Base-by-base conservation (phyloP, 371 early-diverging fungal genomes). In the Polyrhizophydium stewartii region DNA sequence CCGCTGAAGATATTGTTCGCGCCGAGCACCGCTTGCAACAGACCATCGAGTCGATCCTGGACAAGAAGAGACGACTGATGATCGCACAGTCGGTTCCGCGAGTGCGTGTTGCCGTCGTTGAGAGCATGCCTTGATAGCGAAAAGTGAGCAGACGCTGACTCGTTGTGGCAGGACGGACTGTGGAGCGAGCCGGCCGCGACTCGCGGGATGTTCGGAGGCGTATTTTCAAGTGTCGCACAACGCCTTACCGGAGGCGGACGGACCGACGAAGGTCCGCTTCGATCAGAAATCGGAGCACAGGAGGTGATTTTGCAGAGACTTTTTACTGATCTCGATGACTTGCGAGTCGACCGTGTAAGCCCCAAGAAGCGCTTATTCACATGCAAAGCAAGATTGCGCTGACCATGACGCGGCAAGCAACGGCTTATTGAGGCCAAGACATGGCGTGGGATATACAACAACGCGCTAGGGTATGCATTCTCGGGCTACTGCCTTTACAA, bases 401-500 rank as follows among this genome's bases (percentile, higher is more conserved):
- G n/a, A n/a, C n/a, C n/a, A n/a, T n/a, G n/a, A n/a, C n/a, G n/a
- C n/a, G n/a, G n/a, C n/a, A 28, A 86, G 87, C 77, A 83, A 25
- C 83, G 85, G 24, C 71, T 82, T 58, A 74, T 79, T 49, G 81
- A 81, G 33, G 79, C 91, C 16, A 73, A 82, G 60, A 94, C 96
- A 10, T 81, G 84, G 75, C 77, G 84, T 43, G 94, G 96, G 5
- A 77, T 87, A 55, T 84, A 85, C 55, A 83, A 86, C 73, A 90
- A 89, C 61, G 43, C 87, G 7, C 60, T 94, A 58, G 92, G 91
- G 24, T 86, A 86, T 58, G 66, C 90, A 30, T 93, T 97, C 64
- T 86, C 92, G 10, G 66, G 86, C 0, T 96, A 94, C 64, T 97
- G 97, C 74, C 61, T 93, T 17, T 94, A 90, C 78, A 92, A 90